phyloP scores from a whole-genome alignment of 1,284 basidiomycete genomes.

The Pholiota adiposa region DNA sequence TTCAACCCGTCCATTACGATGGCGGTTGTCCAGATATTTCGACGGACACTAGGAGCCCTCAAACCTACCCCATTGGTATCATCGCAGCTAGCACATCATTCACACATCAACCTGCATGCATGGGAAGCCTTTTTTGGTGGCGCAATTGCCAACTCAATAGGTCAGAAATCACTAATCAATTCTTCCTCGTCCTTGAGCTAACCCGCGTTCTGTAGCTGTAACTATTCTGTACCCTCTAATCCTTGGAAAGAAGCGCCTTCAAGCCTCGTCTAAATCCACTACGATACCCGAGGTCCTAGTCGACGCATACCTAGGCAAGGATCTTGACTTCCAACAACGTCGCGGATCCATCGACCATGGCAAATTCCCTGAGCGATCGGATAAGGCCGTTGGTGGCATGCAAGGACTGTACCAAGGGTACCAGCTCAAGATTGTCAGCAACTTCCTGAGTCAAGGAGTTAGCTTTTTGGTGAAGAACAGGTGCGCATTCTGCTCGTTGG shows the following conservation, averaged over 20 bases:
- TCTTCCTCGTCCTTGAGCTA: conserved; percentile 5
- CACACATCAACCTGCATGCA: conserved; percentile 35
- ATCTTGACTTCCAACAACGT: not conserved
- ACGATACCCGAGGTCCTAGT: conserved; percentile 31
- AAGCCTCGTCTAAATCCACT: conserved; percentile 36
- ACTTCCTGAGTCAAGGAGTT: conserved; percentile 58
- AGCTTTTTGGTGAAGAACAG: conserved; percentile 61
- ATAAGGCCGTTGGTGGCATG: conserved; percentile 33
- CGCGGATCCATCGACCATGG: not conserved
- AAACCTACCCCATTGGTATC: conserved; percentile 14
- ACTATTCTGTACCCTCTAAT: conserved; percentile 57
- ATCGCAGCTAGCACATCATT: conserved; percentile 1
- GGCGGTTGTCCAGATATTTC: conserved; percentile 55
- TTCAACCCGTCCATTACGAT: conserved; percentile 60
- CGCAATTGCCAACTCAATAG: conserved; percentile 53
- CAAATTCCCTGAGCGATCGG: not conserved
- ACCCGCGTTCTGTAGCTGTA: conserved; percentile 40
- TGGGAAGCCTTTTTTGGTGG: conserved; percentile 54
- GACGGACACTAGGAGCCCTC: conserved; percentile 37
- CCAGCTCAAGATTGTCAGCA: conserved; percentile 56
- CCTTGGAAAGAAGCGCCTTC: conserved; percentile 59
- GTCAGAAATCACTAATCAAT: conserved; percentile 23
- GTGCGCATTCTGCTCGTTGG: conserved; percentile 26
- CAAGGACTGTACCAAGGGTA: conserved; percentile 55
- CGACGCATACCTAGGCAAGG: conserved; percentile 35